Conservation (phyloP, 768 basidiomycete genomes). For the Mycena metata region DNA sequence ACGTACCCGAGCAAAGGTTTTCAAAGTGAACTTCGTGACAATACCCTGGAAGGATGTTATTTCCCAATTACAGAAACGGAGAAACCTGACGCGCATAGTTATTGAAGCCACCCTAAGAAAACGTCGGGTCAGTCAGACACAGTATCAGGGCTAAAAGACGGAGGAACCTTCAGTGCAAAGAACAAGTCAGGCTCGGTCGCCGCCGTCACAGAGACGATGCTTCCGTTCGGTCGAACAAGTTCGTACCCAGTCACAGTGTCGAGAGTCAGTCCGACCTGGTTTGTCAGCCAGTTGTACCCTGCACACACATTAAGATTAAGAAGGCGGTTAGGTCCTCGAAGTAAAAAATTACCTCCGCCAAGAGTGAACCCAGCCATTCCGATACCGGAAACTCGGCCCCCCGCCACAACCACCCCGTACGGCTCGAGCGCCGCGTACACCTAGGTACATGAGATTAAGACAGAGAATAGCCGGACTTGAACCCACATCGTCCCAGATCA, state of each 20-base stretch:
- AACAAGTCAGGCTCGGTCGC: conserved; percentile 54
- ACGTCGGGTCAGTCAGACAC: background rate
- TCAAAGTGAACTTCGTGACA: conserved; percentile 69
- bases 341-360: conserved; percentile 61
- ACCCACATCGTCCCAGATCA: conserved; percentile 73
- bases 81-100: conserved; percentile 58
- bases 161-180: conserved; percentile 57
- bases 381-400: conserved; percentile 69
- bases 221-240: conserved; percentile 69
- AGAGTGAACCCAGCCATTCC: conserved; percentile 72
- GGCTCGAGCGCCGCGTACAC: conserved; percentile 65
- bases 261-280: conserved; percentile 69
- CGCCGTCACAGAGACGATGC: conserved; percentile 52
- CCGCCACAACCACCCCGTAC: conserved; percentile 66
- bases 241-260: conserved; percentile 70
- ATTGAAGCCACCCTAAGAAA: conserved; percentile 68
- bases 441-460: background rate
- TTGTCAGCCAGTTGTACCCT: conserved; percentile 73
- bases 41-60: conserved; percentile 57
- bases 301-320: background rate
- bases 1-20: conserved; percentile 61
- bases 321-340: background rate
- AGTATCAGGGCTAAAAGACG: background rate
- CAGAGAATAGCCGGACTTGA: background rate
- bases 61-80: background rate